Base-by-base conservation (phyloP, 805 yeast genomes). In the Scheffersomyces spartinae region DNA sequence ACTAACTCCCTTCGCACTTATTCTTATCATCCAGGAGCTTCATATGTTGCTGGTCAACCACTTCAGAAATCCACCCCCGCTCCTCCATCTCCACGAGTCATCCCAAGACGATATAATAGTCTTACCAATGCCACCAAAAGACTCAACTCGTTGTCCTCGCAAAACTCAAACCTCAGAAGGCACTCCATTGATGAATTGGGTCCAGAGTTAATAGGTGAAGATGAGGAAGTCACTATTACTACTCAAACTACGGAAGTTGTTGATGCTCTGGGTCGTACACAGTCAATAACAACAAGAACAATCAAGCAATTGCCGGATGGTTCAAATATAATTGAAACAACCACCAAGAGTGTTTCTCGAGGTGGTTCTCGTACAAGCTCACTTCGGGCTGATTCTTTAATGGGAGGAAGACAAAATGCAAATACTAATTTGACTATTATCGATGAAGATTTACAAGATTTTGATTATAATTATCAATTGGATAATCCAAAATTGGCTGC, bases 391-490 rank as follows among this genome's bases (percentile, higher is more conserved):
- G 44, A 38, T 24, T 45, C 57, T 3, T 25, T 49, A 10, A 28
- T 40, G 8, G 31, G 38, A 9, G 30, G 35, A 15, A 26, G 21
- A n/a, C 30, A 32, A 9, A 29, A 30, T 25, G 25, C 33, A 2
- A 36, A 39, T 14, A 30, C 36, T 13, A 56, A 50, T 29, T 40
- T 60, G 26, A 38, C 39, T 16, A 59, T 57, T 36, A 60, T 60
- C 19, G 65, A 60, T 10, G 67, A 60, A 35, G 61, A 57, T 25
- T 45, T 60, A 21, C 58, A 47, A 19, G 63, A 53, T 28, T 60
- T 60, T 29, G 67, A 60, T 17, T 60, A 55, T 30, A 55, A 52
- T 26, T 60, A 59, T 33, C 50, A 49, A 27, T 30, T 55, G 18
- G 64, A 58, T 28, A 39, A 42, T 15, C 27, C n/a, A n/a, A 24